These are phyloP conservation scores for Periglandula ipomoeae DNA, from an alignment of 2,329 filamentous ascomycete genomes.

Conservation along the genomic window DNA sequence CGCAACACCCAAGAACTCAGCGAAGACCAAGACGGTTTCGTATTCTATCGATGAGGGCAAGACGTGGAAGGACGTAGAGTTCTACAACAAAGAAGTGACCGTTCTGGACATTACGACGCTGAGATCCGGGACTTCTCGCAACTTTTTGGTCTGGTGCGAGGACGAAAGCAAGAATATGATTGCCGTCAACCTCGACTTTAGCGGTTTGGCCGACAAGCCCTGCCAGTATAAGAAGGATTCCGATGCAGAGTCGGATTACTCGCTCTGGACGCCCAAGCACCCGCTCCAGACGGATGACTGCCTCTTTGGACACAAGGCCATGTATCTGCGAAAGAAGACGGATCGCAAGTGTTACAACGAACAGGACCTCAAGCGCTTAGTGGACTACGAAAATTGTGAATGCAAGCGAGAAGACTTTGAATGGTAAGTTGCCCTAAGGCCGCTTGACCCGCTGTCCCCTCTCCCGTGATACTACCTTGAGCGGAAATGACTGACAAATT, in stretches of 20 bases:
- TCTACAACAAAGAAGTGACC: conserved; percentile 60
- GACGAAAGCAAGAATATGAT: conserved; percentile 47
- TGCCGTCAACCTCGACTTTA: conserved; percentile 83
- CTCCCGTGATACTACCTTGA: conserved; percentile 20
- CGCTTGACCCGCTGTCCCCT: not conserved
- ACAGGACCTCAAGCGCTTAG: conserved; percentile 58
- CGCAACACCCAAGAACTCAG: conserved; percentile 52
- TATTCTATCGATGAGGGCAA: conserved; percentile 77
- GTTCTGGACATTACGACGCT: conserved; percentile 80
- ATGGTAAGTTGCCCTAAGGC: conserved; percentile 48
- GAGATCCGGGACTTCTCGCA: conserved; percentile 78
- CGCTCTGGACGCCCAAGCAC: conserved; percentile 80
- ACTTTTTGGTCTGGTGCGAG: conserved; percentile 84
- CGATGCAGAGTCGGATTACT: conserved; percentile 56
- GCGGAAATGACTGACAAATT: not conserved
- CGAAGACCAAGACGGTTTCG: conserved; percentile 59
- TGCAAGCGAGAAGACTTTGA: conserved; percentile 85
- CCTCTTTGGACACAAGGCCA: conserved; percentile 82
- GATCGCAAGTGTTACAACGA: conserved; percentile 75
- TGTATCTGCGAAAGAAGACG: conserved; percentile 86
- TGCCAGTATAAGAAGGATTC: conserved; percentile 59
- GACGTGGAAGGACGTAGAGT: conserved; percentile 68
- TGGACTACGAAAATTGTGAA: conserved; percentile 68
- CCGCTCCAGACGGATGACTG: conserved; percentile 71
- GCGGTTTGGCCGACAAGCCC: conserved; percentile 61